Evolutionary conservation across 2,329 filamentous ascomycete genomes (phyloP).

Genomic region (Scedosporium boydii): DNA sequence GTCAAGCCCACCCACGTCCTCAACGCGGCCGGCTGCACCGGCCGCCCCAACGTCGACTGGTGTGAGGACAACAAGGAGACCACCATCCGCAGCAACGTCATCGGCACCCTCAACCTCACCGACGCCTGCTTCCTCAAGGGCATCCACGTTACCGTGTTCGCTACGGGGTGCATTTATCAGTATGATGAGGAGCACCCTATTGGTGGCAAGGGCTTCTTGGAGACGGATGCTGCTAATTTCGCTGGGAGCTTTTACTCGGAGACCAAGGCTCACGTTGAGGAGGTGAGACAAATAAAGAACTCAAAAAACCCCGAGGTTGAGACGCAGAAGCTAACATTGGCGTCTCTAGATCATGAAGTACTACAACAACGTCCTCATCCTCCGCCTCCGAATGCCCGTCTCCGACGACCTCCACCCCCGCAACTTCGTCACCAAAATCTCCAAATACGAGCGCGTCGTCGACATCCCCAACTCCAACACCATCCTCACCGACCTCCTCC

Average conservation of each 20-base stretch:
- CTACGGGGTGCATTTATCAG: slow-evolving; percentile 59
- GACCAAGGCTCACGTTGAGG: slow-evolving; percentile 57
- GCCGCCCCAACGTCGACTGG: slow-evolving; percentile 61
- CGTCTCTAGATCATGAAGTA: slow-evolving; percentile 44
- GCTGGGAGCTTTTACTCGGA: slow-evolving; percentile 58
- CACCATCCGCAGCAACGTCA: slow-evolving; percentile 58
- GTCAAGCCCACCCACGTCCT: slow-evolving; percentile 57
- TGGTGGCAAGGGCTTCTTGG: slow-evolving; percentile 48
- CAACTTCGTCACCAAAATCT: slow-evolving; percentile 62
- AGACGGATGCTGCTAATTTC: slow-evolving; percentile 57
- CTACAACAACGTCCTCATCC: slow-evolving; percentile 52
- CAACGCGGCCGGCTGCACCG: slow-evolving; percentile 57
- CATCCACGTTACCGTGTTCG: slow-evolving; percentile 57
- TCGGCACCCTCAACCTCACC: slow-evolving; percentile 54
- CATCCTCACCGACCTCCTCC: slow-evolving; percentile 55
- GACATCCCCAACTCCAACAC: slow-evolving; percentile 62
- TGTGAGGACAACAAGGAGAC: slow-evolving; percentile 61
- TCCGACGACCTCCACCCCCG: slow-evolving; percentile 57
- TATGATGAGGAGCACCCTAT: slow-evolving; percentile 53
- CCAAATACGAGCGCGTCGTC: slow-evolving; percentile 54
- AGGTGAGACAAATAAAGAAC: slow-evolving; percentile 28
- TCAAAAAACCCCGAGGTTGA: neutral
- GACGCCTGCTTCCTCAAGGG: slow-evolving; percentile 49
- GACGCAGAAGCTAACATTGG: neutral
- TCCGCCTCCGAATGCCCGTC: slow-evolving; percentile 61